These are phyloP conservation scores for Boletus barrowsii DNA, from an alignment of 768 basidiomycete species.

Conservation along the genomic window DNA sequence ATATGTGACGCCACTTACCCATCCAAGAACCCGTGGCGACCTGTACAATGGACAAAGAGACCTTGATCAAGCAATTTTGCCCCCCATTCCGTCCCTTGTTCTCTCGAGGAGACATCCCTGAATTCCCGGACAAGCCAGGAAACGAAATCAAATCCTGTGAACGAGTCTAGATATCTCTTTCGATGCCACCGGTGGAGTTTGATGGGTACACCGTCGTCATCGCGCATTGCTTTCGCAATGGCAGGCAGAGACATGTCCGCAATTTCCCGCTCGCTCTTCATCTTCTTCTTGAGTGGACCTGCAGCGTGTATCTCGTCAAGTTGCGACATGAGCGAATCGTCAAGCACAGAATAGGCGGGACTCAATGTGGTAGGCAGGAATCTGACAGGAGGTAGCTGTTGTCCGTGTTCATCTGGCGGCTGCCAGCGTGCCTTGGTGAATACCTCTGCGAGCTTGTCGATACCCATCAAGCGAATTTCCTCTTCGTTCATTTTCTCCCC, in stretches of 20 bases:
- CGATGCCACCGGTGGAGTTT: conserved; percentile 84
- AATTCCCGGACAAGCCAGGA: conserved; percentile 93
- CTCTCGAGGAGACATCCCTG: conserved; percentile 78
- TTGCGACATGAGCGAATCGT: conserved; percentile 74
- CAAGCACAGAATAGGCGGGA: conserved; percentile 75
- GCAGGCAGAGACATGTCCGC: conserved; percentile 56
- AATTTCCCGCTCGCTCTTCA: conserved; percentile 75
- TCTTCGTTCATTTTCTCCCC: conserved; percentile 82
- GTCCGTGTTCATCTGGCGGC: conserved; percentile 38
- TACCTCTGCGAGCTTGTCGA: conserved; percentile 86
- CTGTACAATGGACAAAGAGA: conserved; percentile 79
- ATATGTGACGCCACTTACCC: conserved; percentile 49
- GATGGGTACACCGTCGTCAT: conserved; percentile 80
- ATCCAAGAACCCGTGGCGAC: conserved; percentile 80
- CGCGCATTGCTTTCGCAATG: conserved; percentile 82
- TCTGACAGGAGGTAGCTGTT: conserved; percentile 57
- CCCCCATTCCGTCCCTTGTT: conserved; percentile 80
- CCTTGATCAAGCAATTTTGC: conserved; percentile 74
- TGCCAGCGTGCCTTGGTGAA: conserved; percentile 86
- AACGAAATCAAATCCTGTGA: conserved; percentile 86
- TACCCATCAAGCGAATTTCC: conserved; percentile 84
- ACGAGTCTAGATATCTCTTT: conserved; percentile 70
- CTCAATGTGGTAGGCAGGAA: conserved; percentile 84
- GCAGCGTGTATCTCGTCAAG: conserved; percentile 76
- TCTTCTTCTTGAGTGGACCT: conserved; percentile 75